Percentiles rank a stretch among this genome's conserved stretches.
These are phyloP conservation scores for Amanita molliuscula DNA, from an alignment of 768 basidiomycete genomes.

Conservation along the genomic window DNA sequence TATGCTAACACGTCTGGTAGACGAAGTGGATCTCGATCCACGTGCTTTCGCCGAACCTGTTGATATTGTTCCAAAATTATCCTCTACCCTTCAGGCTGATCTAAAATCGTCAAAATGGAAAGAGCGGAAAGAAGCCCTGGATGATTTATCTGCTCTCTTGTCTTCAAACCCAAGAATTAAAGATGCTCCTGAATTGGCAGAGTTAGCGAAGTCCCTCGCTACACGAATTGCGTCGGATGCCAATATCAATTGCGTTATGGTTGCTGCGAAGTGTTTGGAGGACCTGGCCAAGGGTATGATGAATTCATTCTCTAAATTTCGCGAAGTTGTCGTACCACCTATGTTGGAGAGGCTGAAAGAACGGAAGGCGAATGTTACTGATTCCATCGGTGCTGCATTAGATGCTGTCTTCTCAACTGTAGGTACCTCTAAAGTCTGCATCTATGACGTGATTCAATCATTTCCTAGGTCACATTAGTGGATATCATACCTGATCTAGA, in stretches of 20 bases:
- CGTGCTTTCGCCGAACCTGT: conserved; percentile 73
- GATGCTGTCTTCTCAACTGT: conserved; percentile 86
- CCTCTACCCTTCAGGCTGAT: conserved; percentile 59
- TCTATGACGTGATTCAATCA: conserved; percentile 7
- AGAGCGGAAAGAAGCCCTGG: conserved; percentile 86
- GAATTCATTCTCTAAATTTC: conserved; percentile 61
- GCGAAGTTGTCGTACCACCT: conserved; percentile 59
- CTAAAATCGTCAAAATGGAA: conserved; percentile 97
- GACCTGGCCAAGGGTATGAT: conserved; percentile 78
- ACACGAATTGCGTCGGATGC: conserved; percentile 79
- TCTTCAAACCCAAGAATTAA: conserved; percentile 65
- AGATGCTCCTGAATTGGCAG: conserved; percentile 68
- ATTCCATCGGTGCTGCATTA: conserved; percentile 76
- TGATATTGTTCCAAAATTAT: conserved; percentile 67
- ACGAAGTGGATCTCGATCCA: conserved; percentile 58
- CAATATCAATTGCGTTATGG: conserved; percentile 91
- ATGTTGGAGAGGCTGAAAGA: conserved; percentile 92
- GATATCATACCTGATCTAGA: conserved; percentile 82
- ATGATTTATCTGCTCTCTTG: conserved; percentile 67
- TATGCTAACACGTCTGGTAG: conserved; percentile 17
- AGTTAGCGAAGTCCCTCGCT: conserved; percentile 69
- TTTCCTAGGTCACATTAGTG: conserved; percentile 55
- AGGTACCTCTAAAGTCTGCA: conserved; percentile 16
- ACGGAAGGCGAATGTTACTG: conserved; percentile 83
- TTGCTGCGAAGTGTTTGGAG: conserved; percentile 78